Base-by-base conservation (phyloP, 176 grass and related monocot genomes). In the Hsuehochloa calcarea region DNA sequence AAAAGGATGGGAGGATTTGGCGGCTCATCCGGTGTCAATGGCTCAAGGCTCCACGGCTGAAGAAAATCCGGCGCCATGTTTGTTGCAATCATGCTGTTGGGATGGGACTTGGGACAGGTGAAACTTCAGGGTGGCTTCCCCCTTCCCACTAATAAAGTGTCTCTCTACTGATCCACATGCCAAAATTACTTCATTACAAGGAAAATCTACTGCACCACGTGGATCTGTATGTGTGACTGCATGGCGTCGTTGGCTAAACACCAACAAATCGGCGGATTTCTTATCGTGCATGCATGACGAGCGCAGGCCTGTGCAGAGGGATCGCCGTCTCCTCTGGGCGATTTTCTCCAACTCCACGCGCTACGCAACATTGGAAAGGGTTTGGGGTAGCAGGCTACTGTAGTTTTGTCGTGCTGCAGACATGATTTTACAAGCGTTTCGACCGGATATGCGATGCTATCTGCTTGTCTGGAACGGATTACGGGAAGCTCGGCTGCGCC, bases 41-140 rank as follows among this genome's bases (percentile, higher is more conserved):
- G 67, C 52, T 70, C 38, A 46, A 13, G 66, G 80, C 58, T 79
- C 47, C 47, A 72, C 15, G 82, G 49, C 9, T 3, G 77, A 14
- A 69, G 69, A 50, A 31, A 81, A 81, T 6, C 41, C 62, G 16
- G 19, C 20, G 51, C 16, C 66, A 45, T 20, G 40, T 26, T 26
- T 3, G 10, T 39, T 15, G 80, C n/a, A 31, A 65, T 35, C 8
- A 8, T 45, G 25, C 8, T 23, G 46, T 45, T 31, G 73, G 14
- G 11, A 44, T 58, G 71, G 35, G 35, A 8, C 15, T 23, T 6
- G 47, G 10, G 68, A 76, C 43, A n/a, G 0, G 40, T 43, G 88
- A 82, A 90, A 56, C 79, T 85, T 65, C 84, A 39, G 0, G 2
- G 78, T 11, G 19, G 19, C 23, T 87, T 87, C 85, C 19, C 19